These are phyloP conservation scores for Lichtheimia hyalospora DNA, from an alignment of 371 early-diverging fungal genomes.

Conservation along the genomic window DNA sequence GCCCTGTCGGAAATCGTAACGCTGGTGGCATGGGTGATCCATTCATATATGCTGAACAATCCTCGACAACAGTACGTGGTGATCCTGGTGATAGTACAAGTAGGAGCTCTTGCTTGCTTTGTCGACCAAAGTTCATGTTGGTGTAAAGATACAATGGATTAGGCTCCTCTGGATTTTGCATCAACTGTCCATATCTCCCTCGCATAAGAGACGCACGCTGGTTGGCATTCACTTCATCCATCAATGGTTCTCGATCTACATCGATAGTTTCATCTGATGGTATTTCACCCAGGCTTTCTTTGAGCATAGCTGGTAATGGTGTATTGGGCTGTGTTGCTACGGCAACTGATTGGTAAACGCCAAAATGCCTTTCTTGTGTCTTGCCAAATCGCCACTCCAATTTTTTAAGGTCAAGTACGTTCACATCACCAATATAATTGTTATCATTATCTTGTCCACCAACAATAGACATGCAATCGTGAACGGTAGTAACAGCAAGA, in stretches of 20 bases:
- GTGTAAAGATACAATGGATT: slow-evolving; percentile 66
- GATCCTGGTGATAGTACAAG: slow-evolving; percentile 50
- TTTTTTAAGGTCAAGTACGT: slow-evolving; percentile 66
- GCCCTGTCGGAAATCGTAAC: slow-evolving; percentile 74
- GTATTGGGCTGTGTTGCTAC: slow-evolving; percentile 30
- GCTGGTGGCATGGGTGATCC: slow-evolving; percentile 74
- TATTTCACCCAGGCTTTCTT: slow-evolving; percentile 12
- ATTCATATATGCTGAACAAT: slow-evolving; percentile 59
- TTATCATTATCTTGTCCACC: slow-evolving; percentile 81
- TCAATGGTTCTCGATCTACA: neutral
- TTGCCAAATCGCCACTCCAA: slow-evolving; percentile 63
- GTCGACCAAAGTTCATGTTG: slow-evolving; percentile 77
- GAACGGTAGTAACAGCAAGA: slow-evolving; percentile 53
- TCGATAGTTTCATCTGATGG: neutral
- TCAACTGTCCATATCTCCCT: slow-evolving; percentile 3
- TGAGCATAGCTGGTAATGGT: slow-evolving; percentile 17
- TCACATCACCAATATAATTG: slow-evolving; percentile 73
- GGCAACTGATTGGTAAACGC: slow-evolving; percentile 76
- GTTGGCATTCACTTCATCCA: neutral
- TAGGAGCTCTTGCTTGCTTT: slow-evolving; percentile 68
- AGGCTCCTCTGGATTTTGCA: slow-evolving; percentile 9
- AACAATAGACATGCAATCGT: slow-evolving; percentile 61
- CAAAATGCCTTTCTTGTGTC: slow-evolving; percentile 63
- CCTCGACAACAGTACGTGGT: slow-evolving; percentile 30
- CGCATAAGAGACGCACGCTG: slow-evolving; percentile 14